phyloP scores from a whole-genome alignment of 2,329 filamentous ascomycete genomes.

The Parastagonospora nodorum region DNA sequence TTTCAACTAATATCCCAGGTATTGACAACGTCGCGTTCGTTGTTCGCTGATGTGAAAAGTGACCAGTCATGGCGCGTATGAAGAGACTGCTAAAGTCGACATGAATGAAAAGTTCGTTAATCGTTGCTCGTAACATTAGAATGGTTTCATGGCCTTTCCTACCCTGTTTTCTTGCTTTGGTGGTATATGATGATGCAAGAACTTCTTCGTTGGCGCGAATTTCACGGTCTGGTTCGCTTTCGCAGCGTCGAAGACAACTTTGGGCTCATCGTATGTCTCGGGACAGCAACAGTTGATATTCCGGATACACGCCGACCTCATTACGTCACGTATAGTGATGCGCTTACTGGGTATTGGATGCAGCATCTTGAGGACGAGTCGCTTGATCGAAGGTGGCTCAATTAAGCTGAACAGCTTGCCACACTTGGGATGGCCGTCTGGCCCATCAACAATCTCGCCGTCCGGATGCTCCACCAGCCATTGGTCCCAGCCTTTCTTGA shows the following conservation, averaged over 20 bases:
- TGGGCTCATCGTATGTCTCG: slow-evolving; percentile 70
- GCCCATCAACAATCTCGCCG: slow-evolving; percentile 58
- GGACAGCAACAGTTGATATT: slow-evolving; percentile 78
- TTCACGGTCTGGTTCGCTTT: slow-evolving; percentile 41
- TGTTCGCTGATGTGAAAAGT: neutral
- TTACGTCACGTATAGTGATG: slow-evolving; percentile 69
- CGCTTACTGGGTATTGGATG: slow-evolving; percentile 76
- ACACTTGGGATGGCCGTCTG: slow-evolving; percentile 66
- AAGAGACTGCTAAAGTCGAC: neutral
- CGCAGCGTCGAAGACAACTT: slow-evolving; percentile 64
- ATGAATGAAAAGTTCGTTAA: neutral
- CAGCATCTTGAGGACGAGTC: slow-evolving; percentile 79
- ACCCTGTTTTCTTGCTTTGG: slow-evolving; percentile 46
- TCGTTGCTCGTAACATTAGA: slow-evolving; percentile 36
- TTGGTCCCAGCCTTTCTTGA: slow-evolving; percentile 70
- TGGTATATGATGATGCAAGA: slow-evolving; percentile 51
- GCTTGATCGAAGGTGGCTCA: slow-evolving; percentile 67
- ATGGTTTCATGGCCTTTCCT: slow-evolving; percentile 43
- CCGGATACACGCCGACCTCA: slow-evolving; percentile 74
- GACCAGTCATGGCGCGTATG: neutral
- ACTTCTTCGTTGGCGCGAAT: slow-evolving; percentile 47
- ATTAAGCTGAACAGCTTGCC: slow-evolving; percentile 70
- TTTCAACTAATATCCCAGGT: no score
- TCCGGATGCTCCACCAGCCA: slow-evolving; percentile 65
- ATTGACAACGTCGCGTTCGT: neutral